phyloP scores from a whole-genome alignment of 2,329 filamentous ascomycete genomes.

The Cordyceps pruinosa region DNA sequence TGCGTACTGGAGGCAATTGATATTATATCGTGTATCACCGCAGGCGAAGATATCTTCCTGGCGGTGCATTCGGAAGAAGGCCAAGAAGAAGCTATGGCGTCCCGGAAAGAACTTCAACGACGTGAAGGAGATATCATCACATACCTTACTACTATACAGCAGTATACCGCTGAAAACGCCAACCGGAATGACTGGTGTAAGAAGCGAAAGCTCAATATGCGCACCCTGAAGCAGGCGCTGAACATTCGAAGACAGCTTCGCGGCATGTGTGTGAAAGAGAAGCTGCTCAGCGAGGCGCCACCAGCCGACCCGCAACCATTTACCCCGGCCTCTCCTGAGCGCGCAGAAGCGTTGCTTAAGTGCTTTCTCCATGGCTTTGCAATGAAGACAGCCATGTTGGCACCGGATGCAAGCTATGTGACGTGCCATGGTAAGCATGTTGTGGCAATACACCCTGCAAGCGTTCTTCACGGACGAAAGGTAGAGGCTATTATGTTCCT shows the following conservation, averaged over 20 bases:
- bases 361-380: constrained; percentile 58
- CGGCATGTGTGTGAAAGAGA: constrained; percentile 45
- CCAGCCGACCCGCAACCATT: constrained; percentile 50
- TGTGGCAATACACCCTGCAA: constrained; percentile 56
- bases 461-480: constrained; percentile 55
- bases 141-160: constrained; percentile 56
- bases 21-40: constrained; percentile 60
- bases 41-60: constrained; percentile 57
- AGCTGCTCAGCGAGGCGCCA: constrained; percentile 39
- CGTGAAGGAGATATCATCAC: constrained; percentile 61
- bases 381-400: constrained; percentile 52
- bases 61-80: constrained; percentile 52
- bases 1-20: constrained; percentile 82
- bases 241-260: constrained; percentile 57
- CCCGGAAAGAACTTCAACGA: constrained; percentile 50
- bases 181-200: constrained; percentile 53
- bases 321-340: constrained; percentile 45
- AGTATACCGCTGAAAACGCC: constrained; percentile 49
- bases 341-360: constrained; percentile 47
- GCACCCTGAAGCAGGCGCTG: constrained; percentile 57
- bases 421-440: constrained; percentile 53
- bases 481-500: constrained; percentile 62
- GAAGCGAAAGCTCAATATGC: constrained; percentile 47
- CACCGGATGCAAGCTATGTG: constrained; percentile 54
- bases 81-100: constrained; percentile 45